Conservation (phyloP, 78 protist genomes). For the Chrysochromulina tobinii region DNA sequence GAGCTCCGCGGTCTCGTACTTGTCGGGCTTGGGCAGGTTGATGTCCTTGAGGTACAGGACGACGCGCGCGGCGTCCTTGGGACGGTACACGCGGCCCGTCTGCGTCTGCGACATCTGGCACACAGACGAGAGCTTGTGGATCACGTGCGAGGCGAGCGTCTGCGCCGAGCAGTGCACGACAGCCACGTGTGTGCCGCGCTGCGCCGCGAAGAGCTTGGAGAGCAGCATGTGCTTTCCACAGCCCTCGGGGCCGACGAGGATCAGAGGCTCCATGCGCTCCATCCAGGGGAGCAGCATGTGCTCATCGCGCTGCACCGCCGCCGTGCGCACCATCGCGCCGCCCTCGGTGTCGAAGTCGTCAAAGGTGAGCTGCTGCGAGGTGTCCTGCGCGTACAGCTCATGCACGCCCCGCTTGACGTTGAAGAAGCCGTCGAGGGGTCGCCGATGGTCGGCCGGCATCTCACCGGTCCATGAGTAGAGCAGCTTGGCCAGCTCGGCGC, state of each 20-base stretch:
- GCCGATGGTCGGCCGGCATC: slow-evolving; percentile 32
- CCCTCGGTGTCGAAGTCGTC: not conserved
- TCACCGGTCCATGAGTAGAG: slow-evolving; percentile 40
- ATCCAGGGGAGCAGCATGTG: slow-evolving; percentile 58
- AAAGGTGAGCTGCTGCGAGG: not conserved
- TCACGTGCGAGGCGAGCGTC: slow-evolving; percentile 66
- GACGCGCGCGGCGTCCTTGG: slow-evolving; percentile 69
- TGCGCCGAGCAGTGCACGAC: slow-evolving; percentile 76
- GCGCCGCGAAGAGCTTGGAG: slow-evolving; percentile 4
- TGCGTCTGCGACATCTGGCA: slow-evolving; percentile 39
- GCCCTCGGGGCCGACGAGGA: slow-evolving; percentile 76
- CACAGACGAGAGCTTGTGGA: slow-evolving; percentile 63
- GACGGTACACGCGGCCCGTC: slow-evolving; percentile 74
- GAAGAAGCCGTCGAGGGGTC: slow-evolving; percentile 47
- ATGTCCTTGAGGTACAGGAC: slow-evolving; percentile 73
- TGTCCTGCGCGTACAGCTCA: not conserved
- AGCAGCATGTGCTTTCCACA: slow-evolving; percentile 77
- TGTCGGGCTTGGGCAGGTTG: slow-evolving; percentile 88
- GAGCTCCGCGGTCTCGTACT: slow-evolving; percentile 76
- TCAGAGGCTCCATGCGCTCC: slow-evolving; percentile 30
- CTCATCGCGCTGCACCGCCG: slow-evolving; percentile 47
- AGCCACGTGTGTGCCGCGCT: slow-evolving; percentile 41
- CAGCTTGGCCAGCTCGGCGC: slow-evolving; percentile 37
- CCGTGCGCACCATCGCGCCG: slow-evolving; percentile 62
- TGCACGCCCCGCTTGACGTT: not conserved